Conservation (phyloP, 116 monocot species). For the Cymodocea nodosa region DNA sequence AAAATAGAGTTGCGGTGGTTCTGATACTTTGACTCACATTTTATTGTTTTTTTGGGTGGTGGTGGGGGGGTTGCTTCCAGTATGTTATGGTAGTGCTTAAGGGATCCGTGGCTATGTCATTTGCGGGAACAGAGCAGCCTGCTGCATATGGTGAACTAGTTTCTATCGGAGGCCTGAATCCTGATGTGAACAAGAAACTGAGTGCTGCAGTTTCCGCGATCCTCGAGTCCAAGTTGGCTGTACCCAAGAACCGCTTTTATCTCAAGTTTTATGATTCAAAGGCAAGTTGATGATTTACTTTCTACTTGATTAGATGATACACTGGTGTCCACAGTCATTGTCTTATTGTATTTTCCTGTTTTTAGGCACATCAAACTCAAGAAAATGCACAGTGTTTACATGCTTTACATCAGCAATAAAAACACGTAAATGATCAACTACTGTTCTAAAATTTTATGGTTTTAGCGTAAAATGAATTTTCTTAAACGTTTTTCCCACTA, state of each 20-base stretch:
- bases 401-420: conserved; percentile 83
- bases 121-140: conserved; percentile 71
- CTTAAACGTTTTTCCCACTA: neutral
- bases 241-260: conserved; percentile 79
- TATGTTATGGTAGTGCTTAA: conserved; percentile 94
- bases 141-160: conserved; percentile 86
- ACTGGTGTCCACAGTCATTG: conserved; percentile 1
- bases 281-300: conserved; percentile 25
- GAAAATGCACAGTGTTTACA: conserved; percentile 85
- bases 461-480: neutral
- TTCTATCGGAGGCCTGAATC: conserved; percentile 81
- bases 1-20: too few relatives aligned
- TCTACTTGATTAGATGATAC: neutral
- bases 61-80: conserved; percentile 10
- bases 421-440: conserved; percentile 42
- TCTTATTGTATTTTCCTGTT: conserved; percentile 51
- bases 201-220: conserved; percentile 57
- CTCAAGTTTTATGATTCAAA: conserved; percentile 84
- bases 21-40: too few relatives aligned
- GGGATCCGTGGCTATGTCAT: conserved; percentile 76
- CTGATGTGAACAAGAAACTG: conserved; percentile 74
- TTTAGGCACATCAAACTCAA: conserved; percentile 67
- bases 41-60: too few relatives aligned
- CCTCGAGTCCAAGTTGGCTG: conserved; percentile 54
- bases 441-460: conserved; percentile 1